A percentile compares a stretch with the other conserved stretches of the same genome.
Evolutionary conservation across 2,329 filamentous ascomycete genomes (phyloP).

Genomic region (Venturia nashicola): DNA sequence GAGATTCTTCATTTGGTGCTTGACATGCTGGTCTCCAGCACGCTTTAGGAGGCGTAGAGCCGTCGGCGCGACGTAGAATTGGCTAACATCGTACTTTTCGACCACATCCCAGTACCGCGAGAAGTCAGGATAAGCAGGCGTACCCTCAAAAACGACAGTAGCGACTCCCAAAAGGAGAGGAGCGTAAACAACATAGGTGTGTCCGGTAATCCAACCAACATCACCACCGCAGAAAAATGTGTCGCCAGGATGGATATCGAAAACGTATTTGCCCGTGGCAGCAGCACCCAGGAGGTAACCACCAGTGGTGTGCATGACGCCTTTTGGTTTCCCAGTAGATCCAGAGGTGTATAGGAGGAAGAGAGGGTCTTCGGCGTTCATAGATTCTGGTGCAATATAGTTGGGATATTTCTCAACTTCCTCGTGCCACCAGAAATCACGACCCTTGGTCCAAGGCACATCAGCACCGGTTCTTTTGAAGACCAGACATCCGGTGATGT

Average conservation of each 20-base stretch:
- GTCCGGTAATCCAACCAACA: constrained; percentile 97
- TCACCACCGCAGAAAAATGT: constrained; percentile 96
- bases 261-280: constrained; percentile 93
- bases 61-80: constrained; percentile 97
- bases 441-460: constrained; percentile 76
- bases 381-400: constrained; percentile 78
- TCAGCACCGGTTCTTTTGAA: constrained; percentile 93
- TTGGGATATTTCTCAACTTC: constrained; percentile 93
- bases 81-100: constrained; percentile 85
- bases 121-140: constrained; percentile 93
- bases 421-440: constrained; percentile 98
- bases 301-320: constrained; percentile 93
- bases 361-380: constrained; percentile 89
- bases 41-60: constrained; percentile 89
- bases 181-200: constrained; percentile 96
- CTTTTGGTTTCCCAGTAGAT: constrained; percentile 97
- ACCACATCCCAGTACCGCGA: constrained; percentile 99
- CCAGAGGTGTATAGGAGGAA: constrained; percentile 98
- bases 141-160: constrained; percentile 96
- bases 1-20: constrained; percentile 77
- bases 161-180: constrained; percentile 85
- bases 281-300: constrained; percentile 93
- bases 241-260: constrained; percentile 91
- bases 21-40: constrained; percentile 84
- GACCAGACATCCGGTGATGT: constrained; percentile 74